phyloP scores from a whole-genome alignment of 306 rosid species.

The Pyrus betulifolia region DNA sequence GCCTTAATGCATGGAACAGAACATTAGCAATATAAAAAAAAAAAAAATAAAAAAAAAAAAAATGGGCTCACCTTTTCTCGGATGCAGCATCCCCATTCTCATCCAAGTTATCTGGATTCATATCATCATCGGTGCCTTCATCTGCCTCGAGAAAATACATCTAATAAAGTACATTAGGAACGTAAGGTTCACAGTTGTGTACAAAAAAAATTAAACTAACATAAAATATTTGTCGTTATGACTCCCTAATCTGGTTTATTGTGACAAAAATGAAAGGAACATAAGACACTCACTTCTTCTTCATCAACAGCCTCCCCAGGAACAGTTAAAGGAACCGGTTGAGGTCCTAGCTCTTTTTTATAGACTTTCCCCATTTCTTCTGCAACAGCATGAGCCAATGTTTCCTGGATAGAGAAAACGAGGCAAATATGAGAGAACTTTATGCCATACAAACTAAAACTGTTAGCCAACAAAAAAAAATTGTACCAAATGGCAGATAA shows the following conservation, averaged over 20 bases:
- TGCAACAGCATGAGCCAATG: constrained; percentile 74
- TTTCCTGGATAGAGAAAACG: constrained; percentile 52
- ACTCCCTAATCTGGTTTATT: not conserved
- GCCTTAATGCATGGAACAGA: not conserved
- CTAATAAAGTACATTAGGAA: constrained; percentile 29
- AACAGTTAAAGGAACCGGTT: constrained; percentile 84
- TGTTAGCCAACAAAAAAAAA: not conserved
- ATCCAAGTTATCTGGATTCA: constrained; percentile 33
- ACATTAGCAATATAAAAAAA: not conserved
- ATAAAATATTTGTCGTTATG: not conserved
- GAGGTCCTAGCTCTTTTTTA: constrained; percentile 81
- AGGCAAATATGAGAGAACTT: not conserved
- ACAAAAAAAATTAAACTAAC: not conserved
- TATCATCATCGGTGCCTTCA: constrained; percentile 51
- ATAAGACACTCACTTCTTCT: constrained; percentile 68
- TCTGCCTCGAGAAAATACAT: constrained; percentile 79
- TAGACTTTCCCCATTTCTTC: constrained; percentile 88
- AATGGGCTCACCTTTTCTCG: constrained; percentile 48
- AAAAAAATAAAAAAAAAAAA: not conserved
- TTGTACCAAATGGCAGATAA: not conserved
- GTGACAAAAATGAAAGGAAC: not conserved
- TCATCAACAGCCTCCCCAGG: constrained; percentile 62
- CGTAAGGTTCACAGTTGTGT: not conserved
- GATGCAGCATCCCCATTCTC: constrained; percentile 36
- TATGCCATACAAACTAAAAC: not conserved